Percentiles rank a stretch among this genome's conserved stretches.
Evolutionary conservation across 116 monocot genomes (phyloP).

Genomic region (Phalaenopsis hybrid): DNA sequence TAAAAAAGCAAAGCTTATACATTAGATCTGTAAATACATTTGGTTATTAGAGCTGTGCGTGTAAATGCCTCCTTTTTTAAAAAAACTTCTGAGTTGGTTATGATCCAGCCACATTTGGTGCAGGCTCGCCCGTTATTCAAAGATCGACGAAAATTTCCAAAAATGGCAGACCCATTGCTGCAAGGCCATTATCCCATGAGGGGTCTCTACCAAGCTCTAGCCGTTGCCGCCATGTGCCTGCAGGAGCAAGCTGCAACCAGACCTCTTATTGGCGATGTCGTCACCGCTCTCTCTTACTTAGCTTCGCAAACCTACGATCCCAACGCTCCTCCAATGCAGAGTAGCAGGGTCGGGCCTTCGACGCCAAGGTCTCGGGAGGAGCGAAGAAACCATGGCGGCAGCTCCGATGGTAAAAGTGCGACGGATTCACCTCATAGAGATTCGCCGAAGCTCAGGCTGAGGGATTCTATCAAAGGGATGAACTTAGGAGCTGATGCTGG

Average conservation of each 20-base stretch:
- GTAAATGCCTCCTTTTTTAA: too few species aligned
- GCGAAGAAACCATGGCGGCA: constrained; percentile 18
- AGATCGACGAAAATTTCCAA: constrained; percentile 66
- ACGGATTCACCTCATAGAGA: constrained; percentile 34
- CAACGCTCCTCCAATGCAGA: constrained; percentile 40
- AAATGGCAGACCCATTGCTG: constrained; percentile 76
- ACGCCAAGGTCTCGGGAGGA: constrained; percentile 44
- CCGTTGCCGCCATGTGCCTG: constrained; percentile 83
- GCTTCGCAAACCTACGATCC: constrained; percentile 72
- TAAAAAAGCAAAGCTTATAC: too few species aligned
- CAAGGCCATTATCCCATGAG: constrained; percentile 68
- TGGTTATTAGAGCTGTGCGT: too few species aligned
- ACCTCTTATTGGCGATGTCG: constrained; percentile 75
- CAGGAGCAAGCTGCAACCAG: constrained; percentile 83
- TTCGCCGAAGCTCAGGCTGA: constrained; percentile 43
- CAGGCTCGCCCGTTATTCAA: constrained; percentile 82
- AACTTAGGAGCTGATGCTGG: constrained; percentile 30
- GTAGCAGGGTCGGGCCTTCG: constrained; percentile 24
- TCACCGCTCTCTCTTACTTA: constrained; percentile 67
- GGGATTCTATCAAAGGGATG: constrained; percentile 24
- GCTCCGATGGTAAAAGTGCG: constrained; percentile 12
- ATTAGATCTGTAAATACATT: too few species aligned
- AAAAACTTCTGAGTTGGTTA: neutral
- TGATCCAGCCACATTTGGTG: neutral
- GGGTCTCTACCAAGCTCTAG: constrained; percentile 76